Conservation (phyloP, 2,329 filamentous ascomycete species). For the Beauveria sp. region DNA sequence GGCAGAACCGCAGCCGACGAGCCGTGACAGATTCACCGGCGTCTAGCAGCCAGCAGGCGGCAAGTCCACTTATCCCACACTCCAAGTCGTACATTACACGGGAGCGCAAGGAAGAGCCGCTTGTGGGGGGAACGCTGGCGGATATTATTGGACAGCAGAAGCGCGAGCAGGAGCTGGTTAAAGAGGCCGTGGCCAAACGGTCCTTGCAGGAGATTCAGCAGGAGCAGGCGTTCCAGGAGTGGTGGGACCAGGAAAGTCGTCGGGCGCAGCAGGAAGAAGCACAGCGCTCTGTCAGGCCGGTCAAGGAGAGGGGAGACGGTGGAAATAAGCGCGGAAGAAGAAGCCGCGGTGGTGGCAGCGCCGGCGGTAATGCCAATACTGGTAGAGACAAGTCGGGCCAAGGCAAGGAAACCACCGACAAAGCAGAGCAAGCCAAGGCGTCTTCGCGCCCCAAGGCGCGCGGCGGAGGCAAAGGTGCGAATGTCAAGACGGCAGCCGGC, state of each 20-base stretch:
- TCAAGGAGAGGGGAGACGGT: constrained; percentile 29
- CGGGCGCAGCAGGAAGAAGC: constrained; percentile 59
- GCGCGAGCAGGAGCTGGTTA: constrained; percentile 72
- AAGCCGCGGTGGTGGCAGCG: constrained; percentile 19
- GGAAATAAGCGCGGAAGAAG: constrained; percentile 22
- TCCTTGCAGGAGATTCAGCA: constrained; percentile 92
- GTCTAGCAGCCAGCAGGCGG: constrained; percentile 22
- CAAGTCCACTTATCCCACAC: constrained; percentile 44
- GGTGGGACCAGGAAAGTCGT: constrained; percentile 84
- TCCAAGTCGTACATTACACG: constrained; percentile 53
- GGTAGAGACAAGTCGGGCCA: background rate
- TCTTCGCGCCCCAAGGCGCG: background rate
- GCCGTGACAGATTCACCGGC: constrained; percentile 19
- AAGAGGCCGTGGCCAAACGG: constrained; percentile 78
- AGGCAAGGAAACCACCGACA: background rate
- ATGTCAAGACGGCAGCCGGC: background rate
- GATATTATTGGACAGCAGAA: constrained; percentile 87
- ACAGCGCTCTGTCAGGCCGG: constrained; percentile 32
- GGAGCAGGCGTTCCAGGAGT: constrained; percentile 93
- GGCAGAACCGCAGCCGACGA: constrained; percentile 40
- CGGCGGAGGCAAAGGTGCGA: background rate
- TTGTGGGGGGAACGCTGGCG: constrained; percentile 65
- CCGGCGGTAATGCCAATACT: background rate
- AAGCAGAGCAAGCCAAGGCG: background rate
- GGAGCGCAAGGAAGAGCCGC: constrained; percentile 53